Evolutionary conservation across 2,329 filamentous ascomycete genomes (phyloP), one percentile per base, ranked within the genome.

Genomic region (Apiospora arundinis): DNA sequence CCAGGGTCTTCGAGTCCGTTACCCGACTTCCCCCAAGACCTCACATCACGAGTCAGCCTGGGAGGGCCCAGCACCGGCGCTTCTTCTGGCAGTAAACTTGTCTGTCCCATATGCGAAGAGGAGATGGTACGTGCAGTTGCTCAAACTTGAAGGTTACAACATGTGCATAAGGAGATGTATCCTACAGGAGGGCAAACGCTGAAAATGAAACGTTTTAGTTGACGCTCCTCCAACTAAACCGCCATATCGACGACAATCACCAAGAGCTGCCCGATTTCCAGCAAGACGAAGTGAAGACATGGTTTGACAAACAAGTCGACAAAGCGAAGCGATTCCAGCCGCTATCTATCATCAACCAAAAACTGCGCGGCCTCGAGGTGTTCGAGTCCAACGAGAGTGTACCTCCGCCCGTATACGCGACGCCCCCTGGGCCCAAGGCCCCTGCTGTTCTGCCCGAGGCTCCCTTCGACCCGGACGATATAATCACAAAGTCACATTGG

Each of bases 91-190:
- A 63, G 89, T 74, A 89, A 89, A 81, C 90, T 99, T 72, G 90
- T 95, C 70, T 99, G 96, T 81, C 96, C 96, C n/a, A 99, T 99
- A 80, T 99, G 96, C 83, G 95, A 92, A 76, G 97, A 98, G 83
- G 95, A 98, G 82, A 99, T 99, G 96, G 95, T 96, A 84, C 23
- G 71, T 71, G 32, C 23, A 74, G 84, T 78, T 65, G 69, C 56
- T 63, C 32, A 11, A 23, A 40, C 32, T 8, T n/a, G 28, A 63
- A n/a, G 40, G 25, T n/a, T 46, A 67, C 65, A 5, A 21, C 32
- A 40, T 48, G 60, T n/a, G 18, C 16, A 21, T 68, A 7, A 40
- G 12, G 49, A 21, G 52, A 63, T n/a, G 45, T 48, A 6, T 37
- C 12, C 3, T 52, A 18, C 16, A 32, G 40, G 28, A n/a, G 28